phyloP scores from a whole-genome alignment of 1,139 yeast genomes.

The Magnusiomyces tetraspermus region DNA sequence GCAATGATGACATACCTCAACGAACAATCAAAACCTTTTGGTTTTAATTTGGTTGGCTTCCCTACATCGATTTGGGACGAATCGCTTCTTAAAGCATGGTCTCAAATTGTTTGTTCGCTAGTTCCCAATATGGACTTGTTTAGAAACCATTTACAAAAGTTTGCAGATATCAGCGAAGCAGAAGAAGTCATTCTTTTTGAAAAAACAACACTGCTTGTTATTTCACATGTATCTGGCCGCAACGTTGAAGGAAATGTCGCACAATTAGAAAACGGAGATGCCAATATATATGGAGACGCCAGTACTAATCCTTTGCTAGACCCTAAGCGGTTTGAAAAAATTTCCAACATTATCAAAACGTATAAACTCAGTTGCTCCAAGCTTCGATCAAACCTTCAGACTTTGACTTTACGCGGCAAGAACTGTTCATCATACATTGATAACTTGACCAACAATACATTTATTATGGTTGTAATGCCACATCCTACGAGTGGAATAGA shows the following conservation, averaged over 20 bases:
- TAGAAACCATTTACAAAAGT: constrained; percentile 64
- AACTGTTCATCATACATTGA: constrained; percentile 63
- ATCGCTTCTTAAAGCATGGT: constrained; percentile 93
- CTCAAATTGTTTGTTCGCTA: constrained; percentile 85
- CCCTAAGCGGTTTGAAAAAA: constrained; percentile 90
- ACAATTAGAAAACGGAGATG: constrained; percentile 7
- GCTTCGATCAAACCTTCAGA: constrained; percentile 73
- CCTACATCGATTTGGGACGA: constrained; percentile 99
- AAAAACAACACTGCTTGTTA: constrained; percentile 85
- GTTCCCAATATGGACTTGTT: constrained; percentile 84
- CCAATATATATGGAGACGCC: not conserved
- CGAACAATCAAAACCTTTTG: constrained; percentile 67
- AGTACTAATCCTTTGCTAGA: constrained; percentile 38
- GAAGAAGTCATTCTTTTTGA: constrained; percentile 89
- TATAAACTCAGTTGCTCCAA: constrained; percentile 89
- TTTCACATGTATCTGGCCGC: constrained; percentile 44
- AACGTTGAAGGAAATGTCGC: constrained; percentile 9
- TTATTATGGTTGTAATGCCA: constrained; percentile 60
- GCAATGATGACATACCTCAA: constrained; percentile 78
- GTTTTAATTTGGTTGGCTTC: constrained; percentile 74
- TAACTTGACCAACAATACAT: constrained; percentile 61
- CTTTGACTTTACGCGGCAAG: constrained; percentile 65
- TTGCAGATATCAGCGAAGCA: constrained; percentile 71
- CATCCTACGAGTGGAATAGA: constrained; percentile 13
- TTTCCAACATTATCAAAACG: constrained; percentile 86